phyloP scores from a whole-genome alignment of 352 stramenopile species.

The Globisporangium camurandrum region DNA sequence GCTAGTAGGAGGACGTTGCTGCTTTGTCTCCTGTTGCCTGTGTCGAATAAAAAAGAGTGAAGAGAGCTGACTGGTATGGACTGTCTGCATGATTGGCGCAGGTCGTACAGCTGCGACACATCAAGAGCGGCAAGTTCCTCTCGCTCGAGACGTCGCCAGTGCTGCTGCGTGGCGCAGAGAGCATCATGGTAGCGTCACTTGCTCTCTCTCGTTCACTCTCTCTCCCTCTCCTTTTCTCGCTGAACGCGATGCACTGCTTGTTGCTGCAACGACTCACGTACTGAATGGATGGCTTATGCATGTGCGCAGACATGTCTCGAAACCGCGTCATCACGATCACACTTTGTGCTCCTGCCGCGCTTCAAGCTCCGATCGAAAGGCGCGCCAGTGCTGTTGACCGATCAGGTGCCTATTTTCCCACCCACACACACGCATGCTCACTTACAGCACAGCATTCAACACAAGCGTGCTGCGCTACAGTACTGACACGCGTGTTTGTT shows the following conservation, averaged over 20 bases:
- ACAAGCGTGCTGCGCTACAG: background rate
- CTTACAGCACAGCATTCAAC: too few species aligned
- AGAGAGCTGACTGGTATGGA: too few species aligned
- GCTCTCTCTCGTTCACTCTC: too few species aligned
- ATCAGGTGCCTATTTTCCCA: too few species aligned
- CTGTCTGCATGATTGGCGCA: constrained; percentile 10
- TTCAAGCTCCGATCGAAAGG: constrained; percentile 66
- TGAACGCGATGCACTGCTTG: background rate
- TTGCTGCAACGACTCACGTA: background rate
- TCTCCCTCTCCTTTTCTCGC: too few species aligned
- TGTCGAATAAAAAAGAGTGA: too few species aligned
- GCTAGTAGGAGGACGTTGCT: too few species aligned
- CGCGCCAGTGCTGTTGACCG: constrained; percentile 50
- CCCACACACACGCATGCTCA: too few species aligned
- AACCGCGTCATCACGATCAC: constrained; percentile 28
- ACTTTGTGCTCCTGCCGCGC: constrained; percentile 46
- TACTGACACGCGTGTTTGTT: background rate
- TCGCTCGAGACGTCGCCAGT: constrained; percentile 36
- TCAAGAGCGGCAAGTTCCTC: constrained; percentile 55
- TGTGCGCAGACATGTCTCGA: constrained; percentile 37
- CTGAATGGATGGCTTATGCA: background rate
- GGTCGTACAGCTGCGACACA: constrained; percentile 52
- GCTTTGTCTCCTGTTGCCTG: too few species aligned
- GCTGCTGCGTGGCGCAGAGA: constrained; percentile 42
- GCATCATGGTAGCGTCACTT: constrained; percentile 43